Evolutionary conservation across 2,329 filamentous ascomycete genomes (phyloP).

Genomic region (Stemphylium lycopersici): DNA sequence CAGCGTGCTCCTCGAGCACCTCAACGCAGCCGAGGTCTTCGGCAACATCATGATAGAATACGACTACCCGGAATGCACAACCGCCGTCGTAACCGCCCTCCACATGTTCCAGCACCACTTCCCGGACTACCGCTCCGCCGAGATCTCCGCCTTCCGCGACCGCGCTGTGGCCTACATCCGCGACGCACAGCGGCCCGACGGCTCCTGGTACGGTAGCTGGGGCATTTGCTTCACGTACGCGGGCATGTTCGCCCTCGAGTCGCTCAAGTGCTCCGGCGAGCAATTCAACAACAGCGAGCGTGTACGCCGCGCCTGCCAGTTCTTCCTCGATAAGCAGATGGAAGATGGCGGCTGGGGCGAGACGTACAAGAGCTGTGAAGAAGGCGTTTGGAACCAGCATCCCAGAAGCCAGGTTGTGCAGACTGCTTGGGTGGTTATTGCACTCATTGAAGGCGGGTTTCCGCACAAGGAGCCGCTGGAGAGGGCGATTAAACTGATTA

Average conservation of each 20-base stretch:
- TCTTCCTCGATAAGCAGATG: conserved; percentile 83
- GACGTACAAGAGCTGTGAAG: conserved; percentile 86
- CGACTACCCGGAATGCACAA: conserved; percentile 97
- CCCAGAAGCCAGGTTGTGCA: conserved; percentile 87
- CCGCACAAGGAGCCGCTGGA: conserved; percentile 74
- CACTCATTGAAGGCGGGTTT: conserved; percentile 80
- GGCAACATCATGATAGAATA: conserved; percentile 98
- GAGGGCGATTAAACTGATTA: conserved; percentile 78
- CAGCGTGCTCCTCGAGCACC: conserved; percentile 76
- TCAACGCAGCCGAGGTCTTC: conserved; percentile 97
- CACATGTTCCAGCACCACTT: conserved; percentile 81
- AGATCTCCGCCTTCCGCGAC: conserved; percentile 75
- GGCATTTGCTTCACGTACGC: conserved; percentile 98
- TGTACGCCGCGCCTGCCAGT: conserved; percentile 79
- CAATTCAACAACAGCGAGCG: conserved; percentile 75
- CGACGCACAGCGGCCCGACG: conserved; percentile 75
- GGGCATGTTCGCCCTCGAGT: conserved; percentile 93
- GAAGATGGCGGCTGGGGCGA: conserved; percentile 96
- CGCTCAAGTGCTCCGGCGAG: conserved; percentile 80
- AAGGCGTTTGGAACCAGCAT: conserved; percentile 75
- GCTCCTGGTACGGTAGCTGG: conserved; percentile 98
- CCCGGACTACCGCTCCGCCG: conserved; percentile 76
- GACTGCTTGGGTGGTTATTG: conserved; percentile 88
- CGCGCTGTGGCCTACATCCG: conserved; percentile 85
- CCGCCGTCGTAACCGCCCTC: conserved; percentile 87